Evolutionary conservation across 2,329 filamentous ascomycete genomes (phyloP).

Genomic region (Fusarium buxicola): DNA sequence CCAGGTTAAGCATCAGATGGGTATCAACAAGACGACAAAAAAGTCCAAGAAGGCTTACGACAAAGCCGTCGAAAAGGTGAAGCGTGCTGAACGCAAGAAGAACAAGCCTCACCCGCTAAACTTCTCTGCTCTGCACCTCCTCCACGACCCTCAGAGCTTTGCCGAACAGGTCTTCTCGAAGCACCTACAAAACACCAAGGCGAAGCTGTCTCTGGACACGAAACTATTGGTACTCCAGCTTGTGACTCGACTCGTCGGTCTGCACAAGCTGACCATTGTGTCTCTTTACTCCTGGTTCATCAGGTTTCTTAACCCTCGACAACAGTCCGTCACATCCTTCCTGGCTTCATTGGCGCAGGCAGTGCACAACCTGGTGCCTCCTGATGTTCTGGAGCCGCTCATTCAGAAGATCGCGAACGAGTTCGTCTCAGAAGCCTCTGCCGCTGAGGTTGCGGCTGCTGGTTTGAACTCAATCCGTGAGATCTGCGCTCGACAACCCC

Average conservation of each 20-base stretch:
- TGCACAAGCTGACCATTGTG: slow-evolving; percentile 92
- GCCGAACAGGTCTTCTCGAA: slow-evolving; percentile 90
- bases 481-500: slow-evolving; percentile 89
- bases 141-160: slow-evolving; percentile 95
- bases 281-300: slow-evolving; percentile 96
- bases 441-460: slow-evolving; percentile 89
- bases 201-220: slow-evolving; percentile 86
- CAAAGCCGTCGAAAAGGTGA: slow-evolving; percentile 84
- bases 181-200: slow-evolving; percentile 88
- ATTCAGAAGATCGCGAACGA: slow-evolving; percentile 98
- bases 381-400: slow-evolving; percentile 89
- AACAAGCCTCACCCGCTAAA: slow-evolving; percentile 88
- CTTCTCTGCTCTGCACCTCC: slow-evolving; percentile 93
- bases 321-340: slow-evolving; percentile 92
- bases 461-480: slow-evolving; percentile 96
- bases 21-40: slow-evolving; percentile 96
- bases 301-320: slow-evolving; percentile 88
- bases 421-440: slow-evolving; percentile 94
- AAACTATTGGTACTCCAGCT: slow-evolving; percentile 92
- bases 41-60: slow-evolving; percentile 85
- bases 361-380: slow-evolving; percentile 90
- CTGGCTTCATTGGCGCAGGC: slow-evolving; percentile 92
- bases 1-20: slow-evolving; percentile 84
- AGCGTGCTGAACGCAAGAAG: slow-evolving; percentile 88
- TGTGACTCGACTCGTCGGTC: slow-evolving; percentile 87